Evolutionary conservation across 352 stramenopile species (phyloP), one percentile per base, ranked within the genome.

Genomic region (Thalassiosira mediterranea): DNA sequence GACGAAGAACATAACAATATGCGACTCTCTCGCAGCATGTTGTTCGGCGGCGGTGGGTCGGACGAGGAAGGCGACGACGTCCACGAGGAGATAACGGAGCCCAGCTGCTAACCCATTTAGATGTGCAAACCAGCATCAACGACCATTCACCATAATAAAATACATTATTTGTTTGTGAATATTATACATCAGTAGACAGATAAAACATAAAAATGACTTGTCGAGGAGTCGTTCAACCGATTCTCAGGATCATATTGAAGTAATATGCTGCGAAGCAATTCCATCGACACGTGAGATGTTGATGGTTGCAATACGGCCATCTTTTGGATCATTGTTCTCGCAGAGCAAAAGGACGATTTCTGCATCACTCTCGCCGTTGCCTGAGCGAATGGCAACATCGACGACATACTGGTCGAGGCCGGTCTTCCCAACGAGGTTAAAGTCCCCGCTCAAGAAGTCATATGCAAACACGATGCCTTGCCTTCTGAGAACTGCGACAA

Each of bases 271-370:
- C 7, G 34, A 13, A 13, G 34, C 34, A 42, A 42, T 13, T 42
- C 34, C 34, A 13, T 42, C 13, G 7, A 13, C 34, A 42, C 34
- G 34, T 13, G 34, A 42, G 13, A 42, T 42, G 19, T 5, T 53
- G 19, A 53, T 23, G 44, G 66, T 85, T 46, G 80, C 87, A 40
- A 91, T 76, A 25, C 83, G 64, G 28, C 88, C 88, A 75, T 93
- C 88, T 23, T 81, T 84, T 4, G 63, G 40, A 69, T 91, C 86
- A 53, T 88, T 81, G 15, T 47, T 56, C 19, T 82, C 59, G 23
- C 74, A 85, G 46, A 93, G 72, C 19, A 93, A 64, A n/a, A 89
- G 26, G 8, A 91, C 86, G 51, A 93, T 72, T 64, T 93, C 88
- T 46, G 76, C 78, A 23, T 81, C 76, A 46, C 70, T 64, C 47